Evolutionary conservation across 1,284 basidiomycete genomes (phyloP), one percentile per base, ranked within the genome.

Genomic region (Pascua sp.): DNA sequence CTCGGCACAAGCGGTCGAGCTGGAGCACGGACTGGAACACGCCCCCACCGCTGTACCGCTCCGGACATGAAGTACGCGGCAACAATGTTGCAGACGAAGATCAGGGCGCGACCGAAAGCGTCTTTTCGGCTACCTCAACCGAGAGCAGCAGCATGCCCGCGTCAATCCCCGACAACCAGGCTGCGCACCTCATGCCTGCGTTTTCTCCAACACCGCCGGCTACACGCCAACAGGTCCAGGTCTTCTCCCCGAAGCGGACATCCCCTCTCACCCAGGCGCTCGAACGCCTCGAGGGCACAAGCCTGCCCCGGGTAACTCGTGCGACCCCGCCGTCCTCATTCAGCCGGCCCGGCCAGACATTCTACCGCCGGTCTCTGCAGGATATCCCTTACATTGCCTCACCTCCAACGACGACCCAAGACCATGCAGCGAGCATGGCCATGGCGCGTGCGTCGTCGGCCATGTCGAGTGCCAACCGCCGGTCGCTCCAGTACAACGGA

Each of bases 1-100:
- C 63, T 12, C 48, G 71, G 17, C 48, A 68, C 11, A 71, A 69
- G 51, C 60, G 69, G 16, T 47, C 65, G 5, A 68, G 64, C 47
- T 64, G 51, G 54, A 60, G 59, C 47, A 15, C 45, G n/a, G 56
- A 58, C 40, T 53, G 57, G 57, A 44, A 59, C 49, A 8, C 52
- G 15, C 51, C 56, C 32, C 17, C 55, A 13, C 48, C 47, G 2
- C n/a, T 43, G 0, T 44, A 37, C 51, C 53, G 51, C 13, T 41
- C 49, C 40, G 32, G 17, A 2, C 46, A n/a, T 17, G 18, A 39
- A 8, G 12, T 42, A n/a, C 18, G 40, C 44, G 11, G 38, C 24
- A 12, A 46, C 24, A 32, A 43, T 43, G n/a, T 45, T 40, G 32
- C 48, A 36, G 45, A 52, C 24, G 61, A 67, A 40, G 58, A 56